Percentiles rank a stretch among this genome's conserved stretches.
Conservation (phyloP, 345 rosid genomes). For the Ailanthus altissimus region DNA sequence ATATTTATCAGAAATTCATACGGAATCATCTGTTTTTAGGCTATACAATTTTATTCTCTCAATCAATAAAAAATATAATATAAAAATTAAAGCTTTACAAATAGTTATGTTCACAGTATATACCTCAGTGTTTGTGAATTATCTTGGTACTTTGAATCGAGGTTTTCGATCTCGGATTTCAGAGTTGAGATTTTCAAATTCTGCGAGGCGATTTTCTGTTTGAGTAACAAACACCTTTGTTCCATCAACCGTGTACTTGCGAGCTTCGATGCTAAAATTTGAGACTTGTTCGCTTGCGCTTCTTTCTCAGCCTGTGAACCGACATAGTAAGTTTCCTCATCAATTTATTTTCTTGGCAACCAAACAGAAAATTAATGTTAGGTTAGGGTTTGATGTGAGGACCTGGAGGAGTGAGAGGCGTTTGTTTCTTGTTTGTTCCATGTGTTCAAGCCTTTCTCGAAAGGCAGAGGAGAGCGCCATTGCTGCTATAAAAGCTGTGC, state of each 20-base stretch:
- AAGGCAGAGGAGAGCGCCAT: slow-evolving; percentile 76
- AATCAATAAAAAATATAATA: too few relatives aligned
- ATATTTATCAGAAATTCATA: background rate
- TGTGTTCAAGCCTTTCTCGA: slow-evolving; percentile 61
- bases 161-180: slow-evolving; percentile 44
- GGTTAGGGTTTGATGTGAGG: background rate
- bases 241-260: slow-evolving; percentile 43
- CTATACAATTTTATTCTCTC: too few relatives aligned
- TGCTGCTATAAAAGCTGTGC: background rate
- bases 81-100: background rate
- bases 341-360: slow-evolving; percentile 2
- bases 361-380: slow-evolving; percentile 7
- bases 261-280: slow-evolving; percentile 47
- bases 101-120: background rate
- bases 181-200: slow-evolving; percentile 57
- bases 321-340: background rate
- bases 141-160: slow-evolving; percentile 41
- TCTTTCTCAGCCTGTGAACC: slow-evolving; percentile 64
- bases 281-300: slow-evolving; percentile 48
- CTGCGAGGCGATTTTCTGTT: slow-evolving; percentile 52
- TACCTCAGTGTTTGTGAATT: slow-evolving; percentile 45
- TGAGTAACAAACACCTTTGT: slow-evolving; percentile 56
- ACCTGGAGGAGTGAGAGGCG: slow-evolving; percentile 73
- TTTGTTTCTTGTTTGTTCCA: slow-evolving; percentile 65
- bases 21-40: too few relatives aligned